These are phyloP conservation scores for Paramecium primaurelia DNA, from an alignment of 73 alveolate genomes.

Conservation along the genomic window DNA sequence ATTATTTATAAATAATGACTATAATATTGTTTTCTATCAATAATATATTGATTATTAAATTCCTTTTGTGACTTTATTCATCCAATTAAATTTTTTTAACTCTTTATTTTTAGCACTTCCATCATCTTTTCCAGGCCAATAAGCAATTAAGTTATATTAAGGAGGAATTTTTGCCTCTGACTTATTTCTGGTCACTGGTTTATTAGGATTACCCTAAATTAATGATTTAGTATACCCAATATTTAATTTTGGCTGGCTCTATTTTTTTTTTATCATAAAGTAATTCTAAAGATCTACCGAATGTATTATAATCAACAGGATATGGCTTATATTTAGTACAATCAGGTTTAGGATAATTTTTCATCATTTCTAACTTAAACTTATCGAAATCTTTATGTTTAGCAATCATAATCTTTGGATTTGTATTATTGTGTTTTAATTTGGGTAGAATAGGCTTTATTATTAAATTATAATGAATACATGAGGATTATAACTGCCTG, in stretches of 20 bases:
- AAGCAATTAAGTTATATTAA: slow-evolving; percentile 32
- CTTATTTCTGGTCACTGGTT: slow-evolving; percentile 9
- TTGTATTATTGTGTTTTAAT: background rate
- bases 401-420: slow-evolving; percentile 42
- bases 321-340: slow-evolving; percentile 39
- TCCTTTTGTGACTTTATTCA: slow-evolving; percentile 56
- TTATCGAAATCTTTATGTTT: slow-evolving; percentile 36
- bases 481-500: slow-evolving; percentile 56
- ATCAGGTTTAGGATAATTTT: slow-evolving; percentile 53
- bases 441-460: slow-evolving; percentile 52
- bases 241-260: slow-evolving; percentile 28
- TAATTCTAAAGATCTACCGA: slow-evolving; percentile 42
- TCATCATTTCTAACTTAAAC: background rate
- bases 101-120: slow-evolving; percentile 57
- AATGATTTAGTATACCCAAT: background rate
- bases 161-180: slow-evolving; percentile 22
- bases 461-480: background rate
- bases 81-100: slow-evolving; percentile 48
- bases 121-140: slow-evolving; percentile 57
- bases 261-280: slow-evolving; percentile 34
- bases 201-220: background rate
- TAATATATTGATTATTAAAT: slow-evolving; percentile 49
- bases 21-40: background rate
- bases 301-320: slow-evolving; percentile 56
- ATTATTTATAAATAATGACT: background rate